Conservation (phyloP, 495 filamentous ascomycete species). For the Hyaloscypha finlandica region DNA sequence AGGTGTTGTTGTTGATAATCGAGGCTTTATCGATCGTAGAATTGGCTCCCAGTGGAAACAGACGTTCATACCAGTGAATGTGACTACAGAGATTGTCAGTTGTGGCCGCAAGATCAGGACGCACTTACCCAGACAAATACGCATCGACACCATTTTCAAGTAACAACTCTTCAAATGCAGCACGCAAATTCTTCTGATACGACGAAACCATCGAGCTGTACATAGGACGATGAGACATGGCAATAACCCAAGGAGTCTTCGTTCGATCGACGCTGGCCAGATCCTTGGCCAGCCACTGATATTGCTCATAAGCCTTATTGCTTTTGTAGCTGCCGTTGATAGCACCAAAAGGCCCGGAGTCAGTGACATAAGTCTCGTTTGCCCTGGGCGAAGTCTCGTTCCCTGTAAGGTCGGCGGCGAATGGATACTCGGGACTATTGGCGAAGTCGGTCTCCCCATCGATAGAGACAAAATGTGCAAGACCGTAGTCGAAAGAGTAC, state of each 20-base stretch:
- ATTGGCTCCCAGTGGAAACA: slow-evolving; percentile 41
- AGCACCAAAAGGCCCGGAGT: slow-evolving; percentile 52
- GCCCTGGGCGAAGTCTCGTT: slow-evolving; percentile 44
- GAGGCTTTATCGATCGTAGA: slow-evolving; percentile 37
- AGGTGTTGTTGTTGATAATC: slow-evolving; percentile 41
- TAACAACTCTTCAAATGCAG: slow-evolving; percentile 47
- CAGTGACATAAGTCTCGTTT: slow-evolving; percentile 47
- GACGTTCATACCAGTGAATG: slow-evolving; percentile 41
- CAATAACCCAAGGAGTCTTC: slow-evolving; percentile 57
- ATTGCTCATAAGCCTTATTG: slow-evolving; percentile 47
- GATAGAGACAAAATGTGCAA: slow-evolving; percentile 52
- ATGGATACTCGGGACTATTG: slow-evolving; percentile 40
- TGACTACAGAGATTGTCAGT: slow-evolving; percentile 20
- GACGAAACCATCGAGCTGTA: slow-evolving; percentile 39
- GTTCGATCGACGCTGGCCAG: slow-evolving; percentile 50
- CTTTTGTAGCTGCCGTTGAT: slow-evolving; percentile 39
- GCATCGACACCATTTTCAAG: slow-evolving; percentile 52
- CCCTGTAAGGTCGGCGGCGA: slow-evolving; percentile 41
- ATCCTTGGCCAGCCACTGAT: slow-evolving; percentile 49
- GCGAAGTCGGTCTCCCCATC: slow-evolving; percentile 53
- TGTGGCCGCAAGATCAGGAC: background rate
- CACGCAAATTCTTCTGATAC: slow-evolving; percentile 38
- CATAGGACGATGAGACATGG: slow-evolving; percentile 54
- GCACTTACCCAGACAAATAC: slow-evolving; percentile 45
- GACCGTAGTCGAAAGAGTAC: slow-evolving; percentile 61